These are phyloP conservation scores for Polytolypa hystricis DNA, from an alignment of 2,329 filamentous ascomycete species.

Conservation along the genomic window DNA sequence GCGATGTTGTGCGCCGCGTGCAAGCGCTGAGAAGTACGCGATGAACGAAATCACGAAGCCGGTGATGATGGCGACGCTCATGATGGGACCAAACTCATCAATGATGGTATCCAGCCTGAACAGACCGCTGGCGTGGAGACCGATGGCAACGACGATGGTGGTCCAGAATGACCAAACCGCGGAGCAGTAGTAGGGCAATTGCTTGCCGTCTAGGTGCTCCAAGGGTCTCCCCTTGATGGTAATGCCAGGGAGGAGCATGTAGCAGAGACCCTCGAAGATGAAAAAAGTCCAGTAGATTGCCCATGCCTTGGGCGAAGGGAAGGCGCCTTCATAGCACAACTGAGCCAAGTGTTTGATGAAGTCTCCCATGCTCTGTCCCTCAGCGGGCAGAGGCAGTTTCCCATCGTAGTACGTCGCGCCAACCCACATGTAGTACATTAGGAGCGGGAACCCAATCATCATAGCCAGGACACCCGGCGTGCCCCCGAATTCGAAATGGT, in stretches of 20 bases:
- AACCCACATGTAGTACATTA: conserved; percentile 99
- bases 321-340: conserved; percentile 73
- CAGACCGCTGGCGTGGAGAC: conserved; percentile 67
- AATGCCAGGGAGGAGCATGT: conserved; percentile 77
- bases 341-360: conserved; percentile 61
- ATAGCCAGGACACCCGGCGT: conserved; percentile 66
- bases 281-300: conserved; percentile 91
- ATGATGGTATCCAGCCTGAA: conserved; percentile 88
- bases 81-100: conserved; percentile 86
- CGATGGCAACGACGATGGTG: conserved; percentile 60
- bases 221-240: conserved; percentile 82
- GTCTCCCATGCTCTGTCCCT: conserved; percentile 56
- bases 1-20: conserved; percentile 72
- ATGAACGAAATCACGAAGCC: conserved; percentile 73
- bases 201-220: conserved; percentile 68
- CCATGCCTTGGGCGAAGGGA: conserved; percentile 74
- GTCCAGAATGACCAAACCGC: conserved; percentile 78
- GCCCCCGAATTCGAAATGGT: conserved; percentile 73
- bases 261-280: conserved; percentile 70
- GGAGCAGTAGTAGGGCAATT: conserved; percentile 90
- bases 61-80: conserved; percentile 86
- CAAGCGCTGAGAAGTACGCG: conserved; percentile 75
- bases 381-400: conserved; percentile 56
- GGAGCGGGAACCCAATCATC: conserved; percentile 84
- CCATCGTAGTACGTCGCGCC: conserved; percentile 88